These are phyloP conservation scores for Narthecium ossifragum DNA, from an alignment of 106 monocot genomes.

Conservation along the genomic window DNA sequence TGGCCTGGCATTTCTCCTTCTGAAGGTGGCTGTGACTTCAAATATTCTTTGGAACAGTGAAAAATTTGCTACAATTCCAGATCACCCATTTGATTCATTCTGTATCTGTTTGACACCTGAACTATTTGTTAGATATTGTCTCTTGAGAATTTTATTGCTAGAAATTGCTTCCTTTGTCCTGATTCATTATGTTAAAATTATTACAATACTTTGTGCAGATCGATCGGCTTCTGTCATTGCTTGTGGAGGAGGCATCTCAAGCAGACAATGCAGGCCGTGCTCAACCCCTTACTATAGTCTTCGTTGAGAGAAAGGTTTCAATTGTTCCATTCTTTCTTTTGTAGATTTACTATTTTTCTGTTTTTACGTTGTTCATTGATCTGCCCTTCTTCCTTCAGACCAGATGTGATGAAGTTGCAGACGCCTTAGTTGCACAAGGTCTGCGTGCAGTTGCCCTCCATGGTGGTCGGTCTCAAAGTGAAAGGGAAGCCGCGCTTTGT, in stretches of 20 bases:
- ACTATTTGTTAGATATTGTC: too few species aligned
- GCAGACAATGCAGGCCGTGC: conserved; percentile 25
- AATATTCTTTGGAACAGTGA: too few species aligned
- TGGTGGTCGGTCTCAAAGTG: conserved; percentile 54
- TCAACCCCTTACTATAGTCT: conserved; percentile 43
- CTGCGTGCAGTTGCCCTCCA: conserved; percentile 56
- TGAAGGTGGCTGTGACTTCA: too few species aligned
- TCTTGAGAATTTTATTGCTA: too few species aligned
- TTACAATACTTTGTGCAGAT: conserved; percentile 33
- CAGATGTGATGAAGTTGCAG: conserved; percentile 56
- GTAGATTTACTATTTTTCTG: not conserved
- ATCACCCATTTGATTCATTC: too few species aligned
- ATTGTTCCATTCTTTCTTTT: not conserved
- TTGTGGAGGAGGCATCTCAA: conserved; percentile 52
- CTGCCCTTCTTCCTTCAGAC: conserved; percentile 21
- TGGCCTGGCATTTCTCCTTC: too few species aligned
- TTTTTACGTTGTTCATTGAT: not conserved
- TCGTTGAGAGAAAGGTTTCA: conserved; percentile 58
- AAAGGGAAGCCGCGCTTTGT: conserved; percentile 50
- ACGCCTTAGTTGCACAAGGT: conserved; percentile 53
- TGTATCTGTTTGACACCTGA: too few species aligned
- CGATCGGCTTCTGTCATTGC: conserved; percentile 45
- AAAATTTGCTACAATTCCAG: too few species aligned
- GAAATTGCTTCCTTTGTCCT: too few species aligned
- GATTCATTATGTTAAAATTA: too few species aligned